Base-by-base conservation (phyloP, 2,329 filamentous ascomycete genomes). In the Cladosporium sp. region DNA sequence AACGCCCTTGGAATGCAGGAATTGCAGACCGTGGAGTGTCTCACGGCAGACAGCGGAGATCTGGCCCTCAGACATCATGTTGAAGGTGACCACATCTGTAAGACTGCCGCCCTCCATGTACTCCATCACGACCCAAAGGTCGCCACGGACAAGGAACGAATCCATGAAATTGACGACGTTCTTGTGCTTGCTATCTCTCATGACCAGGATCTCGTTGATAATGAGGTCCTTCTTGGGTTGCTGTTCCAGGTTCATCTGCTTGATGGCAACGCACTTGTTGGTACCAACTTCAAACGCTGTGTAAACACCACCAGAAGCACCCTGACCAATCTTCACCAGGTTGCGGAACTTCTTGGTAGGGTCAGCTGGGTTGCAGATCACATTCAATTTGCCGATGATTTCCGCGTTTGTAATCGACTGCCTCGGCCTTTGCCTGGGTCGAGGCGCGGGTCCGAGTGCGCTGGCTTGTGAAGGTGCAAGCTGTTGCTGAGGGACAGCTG, bases 91-190 rank as follows among this genome's bases (percentile, higher is more conserved):
- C 55, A 99, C 94, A 74, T 99, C 94, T 10, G 94, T 99, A 71
- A 99, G 79, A 74, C 91, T 97, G 62, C 94, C 94, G 59, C 94
- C 94, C 74, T 99, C 93, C 94, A 99, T 99, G 70, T 93, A 99
- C 76, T 99, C 94, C 94, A 99, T 99, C 34, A 97, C 91, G 1
- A 99, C 94, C 94, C 94, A 99, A 28, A 99, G 78, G 73, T 97
- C 94, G 42, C 93, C 90, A 12, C 85, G 83, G 58, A 92, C 88
- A 10, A 99, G 80, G 73, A 92, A 97, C 72, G 92, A 97, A 78
- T 97, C 94, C 77, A 97, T 93, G 74, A 97, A 99, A 74, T 99
- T 99, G 75, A 99, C 94, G 75, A 99, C 96, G 72, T 97, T 97
- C 68, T 91, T 93, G 72, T 99, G 94, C 58, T 90, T 94, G 79